phyloP scores from a whole-genome alignment of 148 eudicot genomes.

The Camellia lanceoleosa region DNA sequence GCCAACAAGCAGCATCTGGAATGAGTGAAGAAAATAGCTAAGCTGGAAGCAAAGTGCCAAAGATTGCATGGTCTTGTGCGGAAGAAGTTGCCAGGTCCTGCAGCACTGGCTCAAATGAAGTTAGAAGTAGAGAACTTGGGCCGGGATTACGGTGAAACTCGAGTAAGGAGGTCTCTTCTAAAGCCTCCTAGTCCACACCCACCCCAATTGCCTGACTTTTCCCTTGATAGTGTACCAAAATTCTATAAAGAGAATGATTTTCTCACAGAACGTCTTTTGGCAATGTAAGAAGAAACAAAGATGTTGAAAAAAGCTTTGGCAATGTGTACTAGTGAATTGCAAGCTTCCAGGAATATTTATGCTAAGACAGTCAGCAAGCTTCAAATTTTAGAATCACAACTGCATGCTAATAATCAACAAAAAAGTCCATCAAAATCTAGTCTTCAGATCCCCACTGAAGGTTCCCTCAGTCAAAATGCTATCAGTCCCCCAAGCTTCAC shows the following conservation, averaged over 20 bases:
- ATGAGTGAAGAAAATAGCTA: slow-evolving; percentile 88
- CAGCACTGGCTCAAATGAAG: slow-evolving; percentile 99
- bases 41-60: slow-evolving; percentile 95
- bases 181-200: too few species aligned
- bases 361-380: too few species aligned
- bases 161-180: neutral
- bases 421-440: slow-evolving; percentile 33
- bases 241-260: too few species aligned
- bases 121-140: slow-evolving; percentile 90
- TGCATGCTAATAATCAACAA: slow-evolving; percentile 23
- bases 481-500: slow-evolving; percentile 68
- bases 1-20: slow-evolving; percentile 91
- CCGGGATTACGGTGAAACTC: slow-evolving; percentile 70
- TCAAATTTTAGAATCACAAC: too few species aligned
- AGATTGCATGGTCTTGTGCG: slow-evolving; percentile 89
- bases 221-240: too few species aligned
- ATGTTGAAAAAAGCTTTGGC: too few species aligned
- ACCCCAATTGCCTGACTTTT: too few species aligned
- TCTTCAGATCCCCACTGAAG: slow-evolving; percentile 25
- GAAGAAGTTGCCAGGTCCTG: slow-evolving; percentile 98
- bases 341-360: too few species aligned
- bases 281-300: too few species aligned
- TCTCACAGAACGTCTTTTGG: too few species aligned
- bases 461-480: slow-evolving; percentile 40
- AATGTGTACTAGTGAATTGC: too few species aligned